phyloP scores from a whole-genome alignment of 2,329 filamentous ascomycete genomes.

The Colletotrichum destructivum region DNA sequence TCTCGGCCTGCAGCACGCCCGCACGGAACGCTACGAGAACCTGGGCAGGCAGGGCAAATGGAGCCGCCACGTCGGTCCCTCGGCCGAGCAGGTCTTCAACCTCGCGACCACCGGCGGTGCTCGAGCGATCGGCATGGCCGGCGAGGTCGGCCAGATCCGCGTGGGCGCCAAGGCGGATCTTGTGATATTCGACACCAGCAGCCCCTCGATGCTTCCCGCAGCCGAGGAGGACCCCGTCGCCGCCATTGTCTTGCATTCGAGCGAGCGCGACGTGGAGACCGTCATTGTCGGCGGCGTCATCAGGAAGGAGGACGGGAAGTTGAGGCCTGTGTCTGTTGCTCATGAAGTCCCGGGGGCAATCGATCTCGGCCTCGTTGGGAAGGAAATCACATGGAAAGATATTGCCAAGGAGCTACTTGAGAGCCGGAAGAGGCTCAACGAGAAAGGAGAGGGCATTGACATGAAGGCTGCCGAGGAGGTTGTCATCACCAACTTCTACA shows the following conservation, averaged over 20 bases:
- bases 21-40: constrained; percentile 41
- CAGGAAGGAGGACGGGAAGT: constrained; percentile 52
- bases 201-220: constrained; percentile 54
- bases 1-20: constrained; percentile 47
- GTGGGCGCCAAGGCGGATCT: constrained; percentile 64
- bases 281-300: constrained; percentile 60
- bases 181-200: constrained; percentile 59
- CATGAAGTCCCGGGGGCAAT: constrained; percentile 3
- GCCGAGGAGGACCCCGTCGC: constrained; percentile 59
- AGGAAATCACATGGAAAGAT: constrained; percentile 12
- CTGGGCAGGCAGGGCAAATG: constrained; percentile 47
- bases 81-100: constrained; percentile 59
- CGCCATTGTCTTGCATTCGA: constrained; percentile 59
- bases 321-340: constrained; percentile 40
- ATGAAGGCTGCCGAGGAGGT: constrained; percentile 16
- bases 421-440: constrained; percentile 16
- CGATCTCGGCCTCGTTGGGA: neutral
- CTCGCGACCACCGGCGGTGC: constrained; percentile 64
- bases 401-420: constrained; percentile 6
- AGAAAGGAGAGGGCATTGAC: constrained; percentile 8
- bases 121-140: constrained; percentile 57
- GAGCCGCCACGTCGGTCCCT: constrained; percentile 17
- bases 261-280: constrained; percentile 56
- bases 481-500: neutral
- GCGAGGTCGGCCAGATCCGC: constrained; percentile 60